Conservation (phyloP, 176 grass and related monocot genomes). For the Urochloa ruziziensis region DNA sequence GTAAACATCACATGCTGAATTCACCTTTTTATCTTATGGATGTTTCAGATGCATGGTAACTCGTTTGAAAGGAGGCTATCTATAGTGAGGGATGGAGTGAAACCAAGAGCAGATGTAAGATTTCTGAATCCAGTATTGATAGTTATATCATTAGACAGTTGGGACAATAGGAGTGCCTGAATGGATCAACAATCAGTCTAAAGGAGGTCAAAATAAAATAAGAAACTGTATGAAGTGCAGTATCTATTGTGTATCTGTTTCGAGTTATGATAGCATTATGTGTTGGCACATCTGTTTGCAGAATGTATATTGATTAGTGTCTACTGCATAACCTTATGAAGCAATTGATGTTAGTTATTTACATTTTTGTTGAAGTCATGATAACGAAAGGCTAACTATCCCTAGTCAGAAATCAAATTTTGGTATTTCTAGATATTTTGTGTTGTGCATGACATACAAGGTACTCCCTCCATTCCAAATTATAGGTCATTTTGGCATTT, state of each 20-base stretch:
- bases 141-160: slow-evolving; percentile 6
- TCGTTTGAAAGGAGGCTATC: slow-evolving; percentile 93
- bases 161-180: not conserved
- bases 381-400: not conserved
- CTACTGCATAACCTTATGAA: not conserved
- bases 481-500: too few relatives aligned
- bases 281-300: not conserved
- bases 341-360: slow-evolving; percentile 11
- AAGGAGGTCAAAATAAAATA: not conserved
- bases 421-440: not conserved
- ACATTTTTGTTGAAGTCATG: not conserved
- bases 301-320: not conserved
- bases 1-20: slow-evolving; percentile 6
- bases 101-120: slow-evolving; percentile 80
- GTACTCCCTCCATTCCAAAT: too few relatives aligned
- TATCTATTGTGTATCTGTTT: not conserved
- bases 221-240: not conserved
- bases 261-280: slow-evolving; percentile 9
- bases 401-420: not conserved
- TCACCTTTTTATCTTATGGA: slow-evolving; percentile 22
- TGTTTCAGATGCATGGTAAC: slow-evolving; percentile 97
- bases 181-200: slow-evolving; percentile 6
- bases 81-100: slow-evolving; percentile 83
- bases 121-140: slow-evolving; percentile 16
- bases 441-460: not conserved